Evolutionary conservation across 129 eudicot genomes (phyloP).

Genomic region (Pittosporum tobira): DNA sequence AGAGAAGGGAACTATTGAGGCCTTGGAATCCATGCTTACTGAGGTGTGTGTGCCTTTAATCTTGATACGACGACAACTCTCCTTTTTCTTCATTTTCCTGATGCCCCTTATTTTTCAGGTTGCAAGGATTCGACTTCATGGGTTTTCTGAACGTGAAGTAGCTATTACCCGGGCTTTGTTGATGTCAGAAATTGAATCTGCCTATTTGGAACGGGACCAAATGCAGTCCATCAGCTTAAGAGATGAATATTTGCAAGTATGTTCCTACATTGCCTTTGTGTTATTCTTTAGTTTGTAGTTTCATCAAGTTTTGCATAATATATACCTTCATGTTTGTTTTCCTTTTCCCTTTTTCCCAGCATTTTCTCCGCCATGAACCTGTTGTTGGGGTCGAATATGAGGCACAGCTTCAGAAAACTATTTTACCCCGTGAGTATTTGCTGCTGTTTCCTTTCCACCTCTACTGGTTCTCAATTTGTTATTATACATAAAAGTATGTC

Average conservation of each 20-base stretch:
- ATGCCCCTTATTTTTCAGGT: conserved; percentile 46
- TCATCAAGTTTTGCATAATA: conserved; percentile 15
- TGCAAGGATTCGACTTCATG: conserved; percentile 73
- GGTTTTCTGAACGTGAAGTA: conserved; percentile 83
- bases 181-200: conserved; percentile 94
- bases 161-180: conserved; percentile 56
- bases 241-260: conserved; percentile 76
- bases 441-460: conserved; percentile 4
- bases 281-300: conserved; percentile 5
- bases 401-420: conserved; percentile 86
- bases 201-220: conserved; percentile 88
- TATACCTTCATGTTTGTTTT: conserved; percentile 16
- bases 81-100: conserved; percentile 14
- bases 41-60: conserved; percentile 62
- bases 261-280: neutral
- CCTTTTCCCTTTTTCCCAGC: too few species aligned
- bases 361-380: conserved; percentile 83
- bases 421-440: conserved; percentile 63
- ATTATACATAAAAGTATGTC: neutral
- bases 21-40: conserved; percentile 73
- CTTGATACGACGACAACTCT: neutral
- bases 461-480: conserved; percentile 7
- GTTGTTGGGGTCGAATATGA: conserved; percentile 83
- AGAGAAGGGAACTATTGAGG: conserved; percentile 67
- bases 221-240: conserved; percentile 73